Evolutionary conservation across 2,329 filamentous ascomycete genomes (phyloP), one percentile per base, ranked within the genome.

Genomic region (Arthrobotrys megalospora): DNA sequence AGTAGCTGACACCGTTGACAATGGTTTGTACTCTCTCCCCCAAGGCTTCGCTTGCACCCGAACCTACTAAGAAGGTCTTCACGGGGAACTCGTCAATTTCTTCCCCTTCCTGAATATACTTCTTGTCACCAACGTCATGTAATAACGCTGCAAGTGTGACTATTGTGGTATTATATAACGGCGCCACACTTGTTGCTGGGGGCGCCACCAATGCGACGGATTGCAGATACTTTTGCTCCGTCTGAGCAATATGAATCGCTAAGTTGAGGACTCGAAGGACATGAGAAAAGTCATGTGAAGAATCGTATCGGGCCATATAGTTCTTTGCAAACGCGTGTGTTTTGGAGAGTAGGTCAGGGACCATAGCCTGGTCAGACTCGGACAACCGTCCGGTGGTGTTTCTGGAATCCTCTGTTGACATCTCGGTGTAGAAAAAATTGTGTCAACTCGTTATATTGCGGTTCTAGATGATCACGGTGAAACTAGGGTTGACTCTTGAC

Each of bases 121-220:
- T 97, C 84, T 88, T 90, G 85, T 97, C 94, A 78, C 92, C 93
- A 16, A 97, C 91, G 82, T 97, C 94, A 85, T 97, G 94, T n/a
- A 95, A 88, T 3, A 94, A 87, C 0, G 92, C 92, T 1, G 90
- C 86, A 28, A 96, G 89, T 32, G 89, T 89, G 80, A 96, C 86
- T 28, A 90, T 84, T 10, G 86, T 85, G 3, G 85, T 85, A 83
- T 92, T 87, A 81, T 87, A 87, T 32, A 80, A 60, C 11, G 65
- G 75, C 16, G 82, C 52, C 45, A 80, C 71, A 3, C 48, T 52
- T 11, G 81, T 70, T 45, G 82, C 53, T 79, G 6, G 83, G 81
- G 81, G 66, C 50, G 67, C 63, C 41, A 58, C 50, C 32, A 62
- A 70, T 11, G 53, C 66, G 1, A 41, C 52, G 1, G 62, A 60